Percentiles rank a stretch among this genome's conserved stretches.
These are phyloP conservation scores for Aspergillus biplanus DNA, from an alignment of 495 filamentous ascomycete species.

Conservation along the genomic window DNA sequence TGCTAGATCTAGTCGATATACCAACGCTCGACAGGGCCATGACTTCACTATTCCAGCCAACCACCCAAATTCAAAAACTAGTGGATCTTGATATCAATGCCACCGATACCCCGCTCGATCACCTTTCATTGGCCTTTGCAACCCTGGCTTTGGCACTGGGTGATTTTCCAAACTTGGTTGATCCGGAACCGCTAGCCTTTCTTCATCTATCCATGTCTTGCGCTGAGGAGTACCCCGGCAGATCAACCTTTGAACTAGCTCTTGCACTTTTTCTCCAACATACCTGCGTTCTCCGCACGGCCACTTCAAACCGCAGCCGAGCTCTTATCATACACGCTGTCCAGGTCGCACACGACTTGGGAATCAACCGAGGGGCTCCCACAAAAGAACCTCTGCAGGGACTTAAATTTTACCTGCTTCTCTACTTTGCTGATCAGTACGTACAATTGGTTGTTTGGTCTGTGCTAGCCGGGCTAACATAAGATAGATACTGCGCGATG, in stretches of 20 bases:
- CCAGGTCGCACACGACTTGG: not conserved
- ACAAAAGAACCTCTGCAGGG: not conserved
- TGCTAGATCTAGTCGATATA: not conserved
- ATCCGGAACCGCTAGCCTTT: not conserved
- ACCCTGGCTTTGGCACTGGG: not conserved
- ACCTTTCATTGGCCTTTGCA: not conserved
- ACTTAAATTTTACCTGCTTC: not conserved
- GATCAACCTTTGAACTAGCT: not conserved
- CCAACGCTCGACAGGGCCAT: not conserved
- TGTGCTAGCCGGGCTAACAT: not conserved
- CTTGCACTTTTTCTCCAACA: not conserved
- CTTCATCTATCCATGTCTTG: not conserved
- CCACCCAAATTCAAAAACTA: not conserved
- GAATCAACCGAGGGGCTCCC: not conserved
- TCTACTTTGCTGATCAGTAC: not conserved
- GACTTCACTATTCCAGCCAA: not conserved
- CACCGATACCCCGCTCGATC: not conserved
- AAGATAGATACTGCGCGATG: not conserved
- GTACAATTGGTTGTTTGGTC: not conserved
- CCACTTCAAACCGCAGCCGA: not conserved
- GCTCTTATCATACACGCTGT: not conserved
- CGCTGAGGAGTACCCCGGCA: not conserved
- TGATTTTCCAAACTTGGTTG: not conserved
- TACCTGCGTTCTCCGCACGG: not conserved
- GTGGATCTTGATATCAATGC: not conserved